A percentile compares a stretch with the other conserved stretches of the same genome.
These are phyloP conservation scores for Saccharomycopsis synnaedendra DNA, from an alignment of 805 yeast genomes.

Conservation along the genomic window DNA sequence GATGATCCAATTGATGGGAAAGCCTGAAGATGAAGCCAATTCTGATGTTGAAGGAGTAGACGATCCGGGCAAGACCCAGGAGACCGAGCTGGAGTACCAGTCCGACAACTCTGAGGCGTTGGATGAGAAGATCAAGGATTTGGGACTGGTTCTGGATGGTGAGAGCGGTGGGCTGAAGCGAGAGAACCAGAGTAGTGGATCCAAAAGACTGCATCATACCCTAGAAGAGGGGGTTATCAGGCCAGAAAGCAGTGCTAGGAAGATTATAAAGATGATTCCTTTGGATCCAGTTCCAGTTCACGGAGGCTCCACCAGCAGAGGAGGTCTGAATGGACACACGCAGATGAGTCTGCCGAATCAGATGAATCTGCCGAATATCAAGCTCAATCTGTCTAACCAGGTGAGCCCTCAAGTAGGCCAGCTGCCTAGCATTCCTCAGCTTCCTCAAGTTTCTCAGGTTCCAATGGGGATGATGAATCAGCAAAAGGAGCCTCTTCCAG, in stretches of 20 bases:
- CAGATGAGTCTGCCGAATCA: slow-evolving; percentile 1
- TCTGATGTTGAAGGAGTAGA: slow-evolving; percentile 17
- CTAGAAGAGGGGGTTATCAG: slow-evolving; percentile 37
- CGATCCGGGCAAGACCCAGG: slow-evolving; percentile 5
- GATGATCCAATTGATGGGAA: slow-evolving; percentile 47
- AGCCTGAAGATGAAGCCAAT: slow-evolving; percentile 22
- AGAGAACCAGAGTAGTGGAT: slow-evolving; percentile 23
- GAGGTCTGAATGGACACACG: background rate
- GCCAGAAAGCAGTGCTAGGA: slow-evolving; percentile 64
- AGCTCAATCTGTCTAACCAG: background rate
- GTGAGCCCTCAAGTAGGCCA: background rate
- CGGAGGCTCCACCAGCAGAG: background rate
- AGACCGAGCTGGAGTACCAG: background rate
- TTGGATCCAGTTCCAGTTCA: slow-evolving; percentile 71
- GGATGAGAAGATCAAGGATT: slow-evolving; percentile 22
- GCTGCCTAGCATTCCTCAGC: background rate
- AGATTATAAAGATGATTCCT: slow-evolving; percentile 68
- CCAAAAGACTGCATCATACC: slow-evolving; percentile 36
- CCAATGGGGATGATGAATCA: background rate
- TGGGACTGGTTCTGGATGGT: slow-evolving; percentile 14
- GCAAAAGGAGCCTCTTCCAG: background rate
- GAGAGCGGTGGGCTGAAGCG: slow-evolving; percentile 27
- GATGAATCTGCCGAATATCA: background rate
- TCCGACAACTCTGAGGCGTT: slow-evolving; percentile 23
- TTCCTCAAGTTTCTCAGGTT: background rate